Percentiles rank a stretch among this genome's conserved stretches.
Evolutionary conservation across 2,329 filamentous ascomycete genomes (phyloP).

Genomic region (Hypoxylon sp.): DNA sequence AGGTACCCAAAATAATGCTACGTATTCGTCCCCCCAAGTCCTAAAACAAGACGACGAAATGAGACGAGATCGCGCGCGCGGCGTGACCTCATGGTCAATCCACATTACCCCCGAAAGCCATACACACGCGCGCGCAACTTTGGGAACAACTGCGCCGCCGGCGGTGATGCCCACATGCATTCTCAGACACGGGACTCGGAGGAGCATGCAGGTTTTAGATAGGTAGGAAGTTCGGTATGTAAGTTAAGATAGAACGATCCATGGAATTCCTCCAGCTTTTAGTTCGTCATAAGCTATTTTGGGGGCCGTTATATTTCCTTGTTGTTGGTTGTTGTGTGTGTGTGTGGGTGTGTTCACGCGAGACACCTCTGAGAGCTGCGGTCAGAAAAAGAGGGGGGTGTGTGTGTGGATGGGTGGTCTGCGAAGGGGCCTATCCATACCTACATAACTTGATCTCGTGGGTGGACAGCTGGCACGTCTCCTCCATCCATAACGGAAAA

Average conservation of each 20-base stretch:
- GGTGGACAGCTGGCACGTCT: constrained; percentile 33
- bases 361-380: constrained; percentile 26
- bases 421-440: too few species aligned
- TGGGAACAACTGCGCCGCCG: too few species aligned
- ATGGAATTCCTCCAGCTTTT: too few species aligned
- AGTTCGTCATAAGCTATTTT: too few species aligned
- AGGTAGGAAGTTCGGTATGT: not conserved
- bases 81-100: constrained; percentile 22
- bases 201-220: constrained; percentile 25
- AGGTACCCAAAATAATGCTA: not conserved
- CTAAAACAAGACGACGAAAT: not conserved
- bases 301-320: too few species aligned
- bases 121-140: too few species aligned
- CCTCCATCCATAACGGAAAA: constrained; percentile 14
- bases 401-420: constrained; percentile 23
- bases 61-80: constrained; percentile 13
- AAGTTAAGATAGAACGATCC: not conserved
- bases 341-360: constrained; percentile 31
- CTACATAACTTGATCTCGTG: constrained; percentile 33
- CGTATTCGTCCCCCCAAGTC: not conserved
- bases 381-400: constrained; percentile 24
- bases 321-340: constrained; percentile 16
- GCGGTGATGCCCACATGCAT: constrained; percentile 29
- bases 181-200: constrained; percentile 34
- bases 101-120: constrained; percentile 12